Conservation (phyloP, 768 basidiomycete species). For the Trametopsis cervina region DNA sequence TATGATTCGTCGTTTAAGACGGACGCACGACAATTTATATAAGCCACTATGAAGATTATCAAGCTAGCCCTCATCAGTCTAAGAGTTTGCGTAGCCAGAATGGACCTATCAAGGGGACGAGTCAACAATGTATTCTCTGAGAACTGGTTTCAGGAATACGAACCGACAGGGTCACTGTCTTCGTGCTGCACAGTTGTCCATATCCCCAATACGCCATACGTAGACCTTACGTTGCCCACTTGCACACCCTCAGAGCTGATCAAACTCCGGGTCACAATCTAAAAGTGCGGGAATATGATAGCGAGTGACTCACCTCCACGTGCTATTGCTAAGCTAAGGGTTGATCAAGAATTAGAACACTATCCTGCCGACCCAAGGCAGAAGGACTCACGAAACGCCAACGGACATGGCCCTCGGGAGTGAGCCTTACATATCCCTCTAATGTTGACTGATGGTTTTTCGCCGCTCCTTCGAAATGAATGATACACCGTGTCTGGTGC, state of each 20-base stretch:
- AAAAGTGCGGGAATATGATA: neutral
- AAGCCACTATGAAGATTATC: too few relatives aligned
- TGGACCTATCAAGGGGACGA: conserved; percentile 16
- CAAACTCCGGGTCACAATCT: neutral
- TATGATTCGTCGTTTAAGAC: too few relatives aligned
- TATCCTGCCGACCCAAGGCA: too few relatives aligned
- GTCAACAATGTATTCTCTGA: neutral
- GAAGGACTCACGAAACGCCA: conserved; percentile 54
- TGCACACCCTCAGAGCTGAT: conserved; percentile 56
- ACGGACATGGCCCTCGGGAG: conserved; percentile 47
- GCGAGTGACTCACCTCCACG: conserved; percentile 20
- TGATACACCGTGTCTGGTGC: conserved; percentile 44
- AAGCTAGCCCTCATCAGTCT: too few relatives aligned
- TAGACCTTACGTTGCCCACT: conserved; percentile 52
- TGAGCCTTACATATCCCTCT: conserved; percentile 47
- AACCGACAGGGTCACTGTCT: conserved; percentile 41
- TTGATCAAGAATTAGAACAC: too few relatives aligned
- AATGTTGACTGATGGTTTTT: conserved; percentile 38
- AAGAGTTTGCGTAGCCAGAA: conserved; percentile 23
- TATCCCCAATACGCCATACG: conserved; percentile 48
- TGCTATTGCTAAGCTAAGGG: conserved; percentile 24
- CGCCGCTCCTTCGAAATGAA: conserved; percentile 49
- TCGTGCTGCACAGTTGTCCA: conserved; percentile 47
- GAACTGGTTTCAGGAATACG: conserved; percentile 2
- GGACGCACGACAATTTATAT: too few relatives aligned